Evolutionary conservation across 2,329 filamentous ascomycete species (phyloP), one percentile per base, ranked within the genome.

Genomic region (Pseudogymnoascus verrucosus): DNA sequence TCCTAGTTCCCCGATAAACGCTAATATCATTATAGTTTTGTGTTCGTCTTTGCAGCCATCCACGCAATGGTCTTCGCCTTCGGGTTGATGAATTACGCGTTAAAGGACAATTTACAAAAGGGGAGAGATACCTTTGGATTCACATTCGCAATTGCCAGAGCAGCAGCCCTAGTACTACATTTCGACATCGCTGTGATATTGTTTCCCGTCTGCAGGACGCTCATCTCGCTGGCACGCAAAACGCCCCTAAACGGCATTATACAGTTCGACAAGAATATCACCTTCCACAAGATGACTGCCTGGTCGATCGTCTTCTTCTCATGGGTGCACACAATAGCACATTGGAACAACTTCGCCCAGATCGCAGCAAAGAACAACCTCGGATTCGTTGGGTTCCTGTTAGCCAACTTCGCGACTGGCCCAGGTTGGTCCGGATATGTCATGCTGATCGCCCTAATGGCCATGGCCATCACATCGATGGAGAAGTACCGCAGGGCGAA

Each of bases 291-390:
- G 77, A 86, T 83, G 60, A 90, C 89, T 26, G 90, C 89, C 5
- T 95, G 90, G 89, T 92, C 90, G 23, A 92, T 96, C 71, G 87
- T 95, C 68, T 91, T 93, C 77, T 96, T 90, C 76, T 90, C 90
- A 11, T 92, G 89, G 88, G 84, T 93, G 1, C 91, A 95, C 77
- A 93, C 89, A 16, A 85, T 93, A 71, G 89, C 90, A 31, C 90
- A 95, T 77, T 93, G 89, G 89, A 89, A 90, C 80, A 95, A 95
- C 78, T 88, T 93, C 71, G 90, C 87, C 19, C 87, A 88, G 76
- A 85, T 92, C 64, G 84, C 90, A 3, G 83, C 84, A 66, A 87
- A 89, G 77, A 87, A 92, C 75, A 85, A 88, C 64, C 82, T 93
- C 10, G 90, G 90, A 31, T 84, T 95, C 75, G 88, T 88, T 71